Conservation (phyloP, 176 grass and related monocot genomes). For the Areca catechu region DNA sequence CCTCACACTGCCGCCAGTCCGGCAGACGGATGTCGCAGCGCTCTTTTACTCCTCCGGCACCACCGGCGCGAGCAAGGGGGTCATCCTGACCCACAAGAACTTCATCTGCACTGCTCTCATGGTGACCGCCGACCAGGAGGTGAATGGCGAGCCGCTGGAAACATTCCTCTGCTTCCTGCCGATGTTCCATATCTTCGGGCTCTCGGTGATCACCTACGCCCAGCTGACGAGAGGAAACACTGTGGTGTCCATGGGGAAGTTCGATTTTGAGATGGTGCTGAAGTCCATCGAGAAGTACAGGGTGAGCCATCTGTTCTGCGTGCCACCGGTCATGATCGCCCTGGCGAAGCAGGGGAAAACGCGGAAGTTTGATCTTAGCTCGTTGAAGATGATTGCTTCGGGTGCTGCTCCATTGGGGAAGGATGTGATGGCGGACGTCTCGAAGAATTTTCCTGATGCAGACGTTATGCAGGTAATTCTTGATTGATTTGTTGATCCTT, state of each 20-base stretch:
- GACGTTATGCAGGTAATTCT: conserved; percentile 50
- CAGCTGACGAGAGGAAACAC: conserved; percentile 67
- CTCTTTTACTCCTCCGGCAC: conserved; percentile 92
- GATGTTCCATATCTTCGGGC: conserved; percentile 96
- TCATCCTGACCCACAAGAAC: conserved; percentile 81
- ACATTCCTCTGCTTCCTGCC: conserved; percentile 93
- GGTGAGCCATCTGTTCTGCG: conserved; percentile 65
- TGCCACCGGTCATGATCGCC: conserved; percentile 87
- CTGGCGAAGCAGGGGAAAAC: conserved; percentile 54
- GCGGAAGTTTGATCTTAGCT: conserved; percentile 69
- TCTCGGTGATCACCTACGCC: conserved; percentile 52
- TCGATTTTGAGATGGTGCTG: conserved; percentile 55
- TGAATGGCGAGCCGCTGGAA: conserved; percentile 42
- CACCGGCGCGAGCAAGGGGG: conserved; percentile 88
- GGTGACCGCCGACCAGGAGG: conserved; percentile 65
- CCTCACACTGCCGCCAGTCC: conserved; percentile 36
- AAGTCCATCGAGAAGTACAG: conserved; percentile 38
- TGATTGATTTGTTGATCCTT: no score
- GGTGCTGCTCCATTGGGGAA: conserved; percentile 93
- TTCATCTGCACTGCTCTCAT: conserved; percentile 49
- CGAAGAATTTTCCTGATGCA: conserved; percentile 45
- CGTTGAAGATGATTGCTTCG: conserved; percentile 53
- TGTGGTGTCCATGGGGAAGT: conserved; percentile 57
- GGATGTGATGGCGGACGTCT: conserved; percentile 80
- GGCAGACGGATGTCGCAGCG: conserved; percentile 52